Percentiles rank a stretch among this genome's conserved stretches.
Conservation (phyloP, 208 protist genomes). For the Porcisia hertigi region DNA sequence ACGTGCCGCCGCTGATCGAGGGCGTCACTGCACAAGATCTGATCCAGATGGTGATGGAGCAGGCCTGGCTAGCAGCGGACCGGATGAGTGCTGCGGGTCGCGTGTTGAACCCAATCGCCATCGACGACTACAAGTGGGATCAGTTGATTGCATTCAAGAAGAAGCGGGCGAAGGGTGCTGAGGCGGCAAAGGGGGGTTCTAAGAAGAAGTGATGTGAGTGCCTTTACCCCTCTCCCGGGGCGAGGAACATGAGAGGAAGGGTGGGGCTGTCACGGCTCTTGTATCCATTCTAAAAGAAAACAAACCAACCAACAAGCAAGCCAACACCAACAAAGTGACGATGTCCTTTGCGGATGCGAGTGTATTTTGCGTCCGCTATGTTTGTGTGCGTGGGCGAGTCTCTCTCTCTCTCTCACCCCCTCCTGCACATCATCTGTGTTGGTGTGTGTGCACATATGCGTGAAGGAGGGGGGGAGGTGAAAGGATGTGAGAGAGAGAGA, state of each 20-base stretch:
- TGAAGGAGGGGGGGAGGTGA: too few species aligned
- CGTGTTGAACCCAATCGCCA: slow-evolving; percentile 80
- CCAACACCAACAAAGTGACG: too few species aligned
- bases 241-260: too few species aligned
- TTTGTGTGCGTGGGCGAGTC: too few species aligned
- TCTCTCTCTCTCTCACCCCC: not conserved
- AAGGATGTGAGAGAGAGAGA: not conserved
- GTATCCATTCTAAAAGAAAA: too few species aligned
- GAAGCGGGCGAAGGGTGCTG: slow-evolving; percentile 77
- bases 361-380: too few species aligned
- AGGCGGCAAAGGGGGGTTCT: slow-evolving; percentile 34
- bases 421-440: not conserved
- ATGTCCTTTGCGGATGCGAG: too few species aligned
- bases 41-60: slow-evolving; percentile 93
- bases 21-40: slow-evolving; percentile 75
- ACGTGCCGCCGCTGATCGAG: slow-evolving; percentile 86
- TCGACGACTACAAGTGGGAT: slow-evolving; percentile 93
- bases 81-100: slow-evolving; percentile 82
- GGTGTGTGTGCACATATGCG: not conserved
- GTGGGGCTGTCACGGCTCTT: not conserved
- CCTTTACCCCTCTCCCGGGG: not conserved
- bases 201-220: slow-evolving; percentile 42
- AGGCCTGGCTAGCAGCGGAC: slow-evolving; percentile 88
- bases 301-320: not conserved
- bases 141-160: slow-evolving; percentile 89